Conservation (phyloP, 768 basidiomycete genomes). For the Calocera viscosa region DNA sequence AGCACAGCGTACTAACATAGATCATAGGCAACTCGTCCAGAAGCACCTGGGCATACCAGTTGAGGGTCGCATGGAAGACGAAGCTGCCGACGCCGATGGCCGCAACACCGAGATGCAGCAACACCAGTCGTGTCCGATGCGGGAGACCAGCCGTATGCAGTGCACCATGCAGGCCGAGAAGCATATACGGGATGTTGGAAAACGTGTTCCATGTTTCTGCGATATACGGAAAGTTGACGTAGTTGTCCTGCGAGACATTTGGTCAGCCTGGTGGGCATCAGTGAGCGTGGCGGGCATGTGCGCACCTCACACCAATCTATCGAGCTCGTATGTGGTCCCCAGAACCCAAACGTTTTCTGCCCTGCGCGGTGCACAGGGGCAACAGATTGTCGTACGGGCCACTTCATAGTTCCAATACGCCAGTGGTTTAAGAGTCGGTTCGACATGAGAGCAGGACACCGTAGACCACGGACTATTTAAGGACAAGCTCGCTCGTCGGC, state of each 20-base stretch:
- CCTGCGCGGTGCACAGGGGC: not conserved
- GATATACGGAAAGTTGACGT: constrained; percentile 63
- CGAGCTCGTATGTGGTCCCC: constrained; percentile 57
- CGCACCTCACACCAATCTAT: constrained; percentile 63
- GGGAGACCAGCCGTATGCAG: constrained; percentile 23
- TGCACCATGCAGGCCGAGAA: constrained; percentile 41
- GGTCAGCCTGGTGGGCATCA: not conserved
- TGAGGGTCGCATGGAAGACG: constrained; percentile 64
- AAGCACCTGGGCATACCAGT: constrained; percentile 57
- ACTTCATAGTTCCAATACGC: not conserved
- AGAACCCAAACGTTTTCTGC: constrained; percentile 19
- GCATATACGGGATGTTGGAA: constrained; percentile 53
- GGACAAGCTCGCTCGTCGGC: too few species aligned
- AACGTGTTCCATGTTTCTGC: constrained; percentile 67
- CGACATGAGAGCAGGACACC: not conserved
- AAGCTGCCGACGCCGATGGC: constrained; percentile 66
- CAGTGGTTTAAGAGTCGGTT: not conserved
- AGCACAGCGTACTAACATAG: constrained; percentile 49
- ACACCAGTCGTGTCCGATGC: constrained; percentile 27
- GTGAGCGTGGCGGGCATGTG: not conserved
- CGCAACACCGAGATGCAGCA: constrained; percentile 35
- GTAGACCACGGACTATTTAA: not conserved
- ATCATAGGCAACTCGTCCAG: constrained; percentile 78
- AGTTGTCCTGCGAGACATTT: constrained; percentile 43
- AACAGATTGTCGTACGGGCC: not conserved